Evolutionary conservation across 2,329 filamentous ascomycete species (phyloP), one percentile per base, ranked within the genome.

Genomic region (Fusarium scirpi): DNA sequence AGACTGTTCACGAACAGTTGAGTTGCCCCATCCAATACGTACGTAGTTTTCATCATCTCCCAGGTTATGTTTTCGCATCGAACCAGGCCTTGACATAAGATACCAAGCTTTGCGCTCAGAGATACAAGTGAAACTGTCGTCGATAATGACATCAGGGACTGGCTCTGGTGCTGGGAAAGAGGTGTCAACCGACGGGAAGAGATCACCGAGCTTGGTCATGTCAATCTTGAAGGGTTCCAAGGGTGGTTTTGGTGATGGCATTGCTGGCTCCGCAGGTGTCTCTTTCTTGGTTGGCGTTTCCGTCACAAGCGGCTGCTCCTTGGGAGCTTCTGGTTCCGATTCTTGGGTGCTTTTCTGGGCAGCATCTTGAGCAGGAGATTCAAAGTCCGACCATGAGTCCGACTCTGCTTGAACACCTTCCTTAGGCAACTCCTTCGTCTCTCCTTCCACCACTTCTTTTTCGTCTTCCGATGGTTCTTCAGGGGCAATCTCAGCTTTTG

Each of bases 101-200:
- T 91, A 90, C 90, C 90, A 92, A 10, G 84, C 83, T 72, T 88
- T 90, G 51, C 90, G 87, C 76, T 91, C 85, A 4, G 85, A 85
- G 6, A 85, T 84, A 4, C 83, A 81, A 7, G 81, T 80, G 64
- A 90, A 90, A 29, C 81, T 86, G 74, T 90, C 87, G 30, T 77
- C 77, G 20, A 87, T 81, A 46, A 86, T 76, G 30, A 80, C 77
- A 30, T 87, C 86, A 1, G 86, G 78, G 0, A 87, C 69, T 6
- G 72, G 73, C 44, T 79, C 79, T 3, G 79, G 73, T 1, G 81
- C 75, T 3, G 73, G 67, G 24, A 76, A 75, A 8, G 58, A 58
- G 4, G 72, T 25, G 18, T 69, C 61, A 2, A 70, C 73, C 13
- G 63, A 68, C 2, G 76, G 79, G 55, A 80, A 80, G 7, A 84